phyloP scores from a whole-genome alignment of 1,284 basidiomycete genomes.

The Puccinia coronata region DNA sequence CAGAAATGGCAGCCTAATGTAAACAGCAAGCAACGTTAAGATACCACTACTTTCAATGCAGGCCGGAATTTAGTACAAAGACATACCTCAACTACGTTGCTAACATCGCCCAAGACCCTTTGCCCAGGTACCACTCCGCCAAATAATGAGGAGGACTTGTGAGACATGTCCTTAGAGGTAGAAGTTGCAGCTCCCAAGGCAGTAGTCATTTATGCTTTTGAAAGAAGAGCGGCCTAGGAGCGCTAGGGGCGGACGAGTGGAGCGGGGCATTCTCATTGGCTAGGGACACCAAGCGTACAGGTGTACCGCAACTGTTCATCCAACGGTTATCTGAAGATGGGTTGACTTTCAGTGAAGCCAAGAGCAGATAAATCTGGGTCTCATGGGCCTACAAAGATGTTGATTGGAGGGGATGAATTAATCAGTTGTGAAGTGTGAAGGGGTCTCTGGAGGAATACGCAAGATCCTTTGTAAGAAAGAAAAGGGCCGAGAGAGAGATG shows the following conservation, averaged over 20 bases:
- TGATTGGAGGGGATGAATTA: not conserved
- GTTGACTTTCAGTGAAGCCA: not conserved
- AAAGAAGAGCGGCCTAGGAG: constrained; percentile 8
- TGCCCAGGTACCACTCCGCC: constrained; percentile 10
- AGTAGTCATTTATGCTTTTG: not conserved
- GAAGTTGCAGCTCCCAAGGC: not conserved
- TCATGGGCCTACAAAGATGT: not conserved
- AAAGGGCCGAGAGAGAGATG: not conserved
- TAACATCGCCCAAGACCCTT: constrained; percentile 52
- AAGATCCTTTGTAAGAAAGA: not conserved
- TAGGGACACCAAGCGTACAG: constrained; percentile 35
- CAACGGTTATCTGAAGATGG: constrained; percentile 13
- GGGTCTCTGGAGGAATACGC: not conserved
- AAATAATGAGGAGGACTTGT: constrained; percentile 18
- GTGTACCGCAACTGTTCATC: constrained; percentile 16
- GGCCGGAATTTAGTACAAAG: not conserved
- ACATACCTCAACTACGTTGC: constrained; percentile 53
- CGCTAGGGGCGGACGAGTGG: constrained; percentile 34
- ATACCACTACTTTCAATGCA: too few relatives aligned
- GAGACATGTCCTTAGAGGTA: constrained; percentile 19
- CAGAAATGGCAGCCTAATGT: constrained; percentile 8
- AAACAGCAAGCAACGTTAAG: not conserved
- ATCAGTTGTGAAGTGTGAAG: not conserved
- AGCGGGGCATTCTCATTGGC: constrained; percentile 44
- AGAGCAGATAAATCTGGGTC: not conserved